Percentiles rank a stretch among this genome's conserved stretches.
Evolutionary conservation across 768 basidiomycete species (phyloP).

Genomic region (Asterophora lycoperdoides): DNA sequence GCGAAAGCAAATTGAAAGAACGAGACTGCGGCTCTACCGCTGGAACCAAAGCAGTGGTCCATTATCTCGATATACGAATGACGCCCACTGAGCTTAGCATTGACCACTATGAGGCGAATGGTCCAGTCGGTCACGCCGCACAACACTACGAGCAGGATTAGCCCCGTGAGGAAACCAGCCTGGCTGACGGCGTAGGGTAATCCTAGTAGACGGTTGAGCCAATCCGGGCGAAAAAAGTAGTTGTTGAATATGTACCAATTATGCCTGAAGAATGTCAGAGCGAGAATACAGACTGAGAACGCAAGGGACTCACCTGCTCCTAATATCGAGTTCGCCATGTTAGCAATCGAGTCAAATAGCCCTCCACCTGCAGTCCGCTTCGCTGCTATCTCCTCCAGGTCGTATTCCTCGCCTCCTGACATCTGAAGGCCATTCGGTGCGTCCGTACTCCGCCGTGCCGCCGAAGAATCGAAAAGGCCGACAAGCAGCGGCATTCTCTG

Average conservation of each 20-base stretch:
- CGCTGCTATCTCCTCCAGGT: conserved; percentile 70
- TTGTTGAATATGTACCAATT: conserved; percentile 16
- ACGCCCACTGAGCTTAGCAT: conserved; percentile 92
- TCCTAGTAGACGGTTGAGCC: conserved; percentile 39
- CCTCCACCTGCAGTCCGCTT: conserved; percentile 68
- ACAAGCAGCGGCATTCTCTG: conserved; percentile 74
- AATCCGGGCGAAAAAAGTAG: conserved; percentile 6
- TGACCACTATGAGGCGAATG: conserved; percentile 90
- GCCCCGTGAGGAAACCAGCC: conserved; percentile 89
- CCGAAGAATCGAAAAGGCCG: conserved; percentile 67
- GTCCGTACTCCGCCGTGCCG: conserved; percentile 54
- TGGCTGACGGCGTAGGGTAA: conserved; percentile 92
- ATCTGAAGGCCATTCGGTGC: conserved; percentile 35
- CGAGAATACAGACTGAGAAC: conserved; percentile 13
- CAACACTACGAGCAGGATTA: conserved; percentile 75
- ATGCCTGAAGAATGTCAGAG: conserved; percentile 18
- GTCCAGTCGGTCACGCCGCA: conserved; percentile 96
- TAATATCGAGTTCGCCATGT: conserved; percentile 96
- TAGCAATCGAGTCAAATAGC: conserved; percentile 75
- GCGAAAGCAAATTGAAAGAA: conserved; percentile 98
- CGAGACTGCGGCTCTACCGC: conserved; percentile 90
- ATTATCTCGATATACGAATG: conserved; percentile 93
- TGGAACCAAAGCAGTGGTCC: conserved; percentile 86
- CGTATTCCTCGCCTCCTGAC: conserved; percentile 37
- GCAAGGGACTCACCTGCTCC: conserved; percentile 65